phyloP scores from a whole-genome alignment of 2,329 filamentous ascomycete genomes.

The Rachicladosporium sp. region DNA sequence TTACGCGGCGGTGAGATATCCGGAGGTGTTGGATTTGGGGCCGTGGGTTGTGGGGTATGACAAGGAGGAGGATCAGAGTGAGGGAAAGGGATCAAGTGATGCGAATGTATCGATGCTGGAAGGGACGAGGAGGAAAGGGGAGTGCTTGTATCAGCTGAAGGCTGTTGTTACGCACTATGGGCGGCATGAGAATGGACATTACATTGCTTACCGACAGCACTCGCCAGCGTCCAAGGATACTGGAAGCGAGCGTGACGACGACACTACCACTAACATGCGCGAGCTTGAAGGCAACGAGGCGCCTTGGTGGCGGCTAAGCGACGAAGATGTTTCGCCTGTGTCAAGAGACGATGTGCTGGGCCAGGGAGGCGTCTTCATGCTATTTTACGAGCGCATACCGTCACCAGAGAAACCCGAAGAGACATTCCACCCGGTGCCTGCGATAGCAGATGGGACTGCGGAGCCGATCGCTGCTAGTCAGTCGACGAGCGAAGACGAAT shows the following conservation, averaged over 20 bases:
- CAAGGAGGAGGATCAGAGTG: constrained; percentile 4
- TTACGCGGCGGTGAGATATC: constrained; percentile 64
- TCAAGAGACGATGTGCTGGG: constrained; percentile 60
- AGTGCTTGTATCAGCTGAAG: constrained; percentile 57
- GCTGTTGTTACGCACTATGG: constrained; percentile 84
- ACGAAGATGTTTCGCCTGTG: constrained; percentile 68
- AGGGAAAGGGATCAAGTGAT: constrained; percentile 31
- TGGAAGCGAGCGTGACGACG: constrained; percentile 16
- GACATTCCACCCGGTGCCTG: neutral
- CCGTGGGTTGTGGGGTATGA: constrained; percentile 62
- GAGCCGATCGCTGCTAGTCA: neutral
- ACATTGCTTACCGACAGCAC: constrained; percentile 66
- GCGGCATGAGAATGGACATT: constrained; percentile 88
- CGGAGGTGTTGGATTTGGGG: constrained; percentile 58
- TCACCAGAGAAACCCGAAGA: constrained; percentile 7
- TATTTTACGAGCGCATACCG: constrained; percentile 68
- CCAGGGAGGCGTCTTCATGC: constrained; percentile 84
- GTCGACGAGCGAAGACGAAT: neutral
- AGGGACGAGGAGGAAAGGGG: constrained; percentile 29
- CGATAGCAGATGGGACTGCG: neutral
- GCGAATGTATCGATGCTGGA: constrained; percentile 64
- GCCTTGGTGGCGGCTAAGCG: constrained; percentile 84
- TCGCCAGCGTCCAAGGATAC: constrained; percentile 1
- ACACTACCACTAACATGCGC: neutral
- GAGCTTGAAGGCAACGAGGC: constrained; percentile 23